Percentiles rank a stretch among this genome's conserved stretches.
phyloP scores from a whole-genome alignment of 345 rosid species.

The Lepidium sativum region DNA sequence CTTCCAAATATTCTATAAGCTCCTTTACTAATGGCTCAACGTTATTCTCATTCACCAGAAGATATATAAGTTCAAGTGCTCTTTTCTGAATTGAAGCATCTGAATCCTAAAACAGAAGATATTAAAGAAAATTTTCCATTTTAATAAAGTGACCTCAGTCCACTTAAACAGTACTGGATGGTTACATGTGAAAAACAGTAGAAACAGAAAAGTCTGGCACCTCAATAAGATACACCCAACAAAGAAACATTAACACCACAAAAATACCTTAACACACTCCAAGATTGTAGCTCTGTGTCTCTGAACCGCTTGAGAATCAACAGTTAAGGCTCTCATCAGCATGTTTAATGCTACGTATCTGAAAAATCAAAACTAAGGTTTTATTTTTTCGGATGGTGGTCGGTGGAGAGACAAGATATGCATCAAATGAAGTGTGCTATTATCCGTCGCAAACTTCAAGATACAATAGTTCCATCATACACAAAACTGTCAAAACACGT shows the following conservation, averaged over 20 bases:
- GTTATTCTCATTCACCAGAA: constrained; percentile 82
- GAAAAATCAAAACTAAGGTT: constrained; percentile 24
- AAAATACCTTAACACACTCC: constrained; percentile 93
- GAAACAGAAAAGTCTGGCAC: not conserved
- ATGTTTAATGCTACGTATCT: constrained; percentile 92
- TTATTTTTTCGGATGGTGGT: constrained; percentile 1
- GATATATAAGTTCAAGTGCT: constrained; percentile 83
- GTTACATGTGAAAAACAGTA: not conserved
- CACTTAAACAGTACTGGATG: constrained; percentile 3
- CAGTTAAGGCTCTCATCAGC: constrained; percentile 86
- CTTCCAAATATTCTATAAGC: constrained; percentile 86
- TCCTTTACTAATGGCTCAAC: constrained; percentile 83
- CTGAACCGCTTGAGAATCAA: constrained; percentile 93
- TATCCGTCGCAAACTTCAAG: constrained; percentile 1
- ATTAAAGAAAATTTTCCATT: constrained; percentile 13
- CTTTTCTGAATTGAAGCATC: constrained; percentile 97
- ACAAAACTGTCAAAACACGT: constrained; percentile 1
- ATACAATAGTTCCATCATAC: constrained; percentile 1
- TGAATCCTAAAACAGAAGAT: constrained; percentile 62
- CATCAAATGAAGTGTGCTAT: not conserved
- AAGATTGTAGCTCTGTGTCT: constrained; percentile 88
- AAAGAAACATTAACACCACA: constrained; percentile 18
- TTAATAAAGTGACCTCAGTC: constrained; percentile 5
- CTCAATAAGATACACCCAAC: not conserved
- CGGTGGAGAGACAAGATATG: constrained; percentile 11